Conservation (phyloP, 257 asterid species). For the Jacaranda mimosifolia region DNA sequence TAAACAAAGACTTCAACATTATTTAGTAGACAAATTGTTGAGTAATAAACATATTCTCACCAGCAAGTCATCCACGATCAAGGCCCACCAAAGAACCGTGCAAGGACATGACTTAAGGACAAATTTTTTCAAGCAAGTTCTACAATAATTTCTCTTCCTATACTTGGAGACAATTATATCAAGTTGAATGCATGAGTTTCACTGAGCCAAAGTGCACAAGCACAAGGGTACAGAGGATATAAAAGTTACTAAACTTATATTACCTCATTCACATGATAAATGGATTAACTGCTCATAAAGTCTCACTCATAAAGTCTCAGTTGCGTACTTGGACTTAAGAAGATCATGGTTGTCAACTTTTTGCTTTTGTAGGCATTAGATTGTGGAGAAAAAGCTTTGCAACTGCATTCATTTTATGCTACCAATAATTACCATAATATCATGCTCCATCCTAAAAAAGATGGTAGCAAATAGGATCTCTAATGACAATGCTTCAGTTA, state of each 20-base stretch:
- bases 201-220: background rate
- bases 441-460: constrained; percentile 85
- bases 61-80: constrained; percentile 23
- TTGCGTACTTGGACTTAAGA: constrained; percentile 29
- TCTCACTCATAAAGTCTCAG: too few relatives aligned
- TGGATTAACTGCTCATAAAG: too few relatives aligned
- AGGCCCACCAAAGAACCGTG: too few relatives aligned
- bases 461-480: constrained; percentile 95
- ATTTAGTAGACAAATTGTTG: background rate
- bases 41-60: constrained; percentile 26
- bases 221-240: background rate
- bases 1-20: background rate
- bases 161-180: constrained; percentile 31
- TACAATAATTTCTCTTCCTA: constrained; percentile 22
- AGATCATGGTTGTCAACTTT: constrained; percentile 30
- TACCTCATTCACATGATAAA: constrained; percentile 7
- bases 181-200: background rate
- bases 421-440: constrained; percentile 97
- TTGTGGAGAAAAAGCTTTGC: background rate
- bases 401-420: constrained; percentile 34
- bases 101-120: background rate
- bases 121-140: constrained; percentile 20
- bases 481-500: constrained; percentile 64
- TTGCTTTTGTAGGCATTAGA: background rate
- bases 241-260: background rate